phyloP scores from a whole-genome alignment of 139 green algal genomes.

The Ettlia oleoabundans region DNA sequence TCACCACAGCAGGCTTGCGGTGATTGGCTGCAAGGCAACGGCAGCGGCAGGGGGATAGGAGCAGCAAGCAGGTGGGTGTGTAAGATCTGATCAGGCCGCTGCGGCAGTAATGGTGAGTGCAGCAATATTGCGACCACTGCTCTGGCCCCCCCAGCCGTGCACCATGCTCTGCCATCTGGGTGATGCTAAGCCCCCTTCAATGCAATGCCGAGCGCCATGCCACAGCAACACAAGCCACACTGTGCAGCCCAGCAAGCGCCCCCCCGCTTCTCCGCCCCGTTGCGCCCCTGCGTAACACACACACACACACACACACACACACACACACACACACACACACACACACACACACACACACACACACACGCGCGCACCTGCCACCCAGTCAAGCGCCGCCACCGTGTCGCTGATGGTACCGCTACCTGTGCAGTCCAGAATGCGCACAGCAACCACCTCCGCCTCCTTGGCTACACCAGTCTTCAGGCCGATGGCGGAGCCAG shows the following conservation, averaged over 20 bases:
- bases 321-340: no score
- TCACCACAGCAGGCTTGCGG: conserved; percentile 66
- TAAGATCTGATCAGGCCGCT: no score
- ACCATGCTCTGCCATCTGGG: neutral
- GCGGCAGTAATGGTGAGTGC: no score
- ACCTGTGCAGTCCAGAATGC: conserved; percentile 81
- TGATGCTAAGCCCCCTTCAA: no score
- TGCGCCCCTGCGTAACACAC: no score
- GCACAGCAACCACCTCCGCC: conserved; percentile 70
- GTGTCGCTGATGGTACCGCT: conserved; percentile 70
- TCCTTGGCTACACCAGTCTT: conserved; percentile 73
- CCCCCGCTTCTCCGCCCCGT: no score
- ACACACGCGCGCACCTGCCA: conserved; percentile 44
- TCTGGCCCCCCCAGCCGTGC: neutral
- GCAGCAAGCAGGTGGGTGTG: neutral
- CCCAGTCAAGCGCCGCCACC: conserved; percentile 78
- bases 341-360: no score
- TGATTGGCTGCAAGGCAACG: conserved; percentile 44
- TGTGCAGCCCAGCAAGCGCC: no score
- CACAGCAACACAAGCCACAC: no score
- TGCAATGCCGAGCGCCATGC: no score
- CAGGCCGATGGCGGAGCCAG: conserved; percentile 67
- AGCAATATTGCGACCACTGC: neutral
- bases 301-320: no score
- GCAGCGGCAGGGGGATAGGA: neutral